These are phyloP conservation scores for Cerioporus squamosus DNA, from an alignment of 1,284 basidiomycete species.

Conservation along the genomic window DNA sequence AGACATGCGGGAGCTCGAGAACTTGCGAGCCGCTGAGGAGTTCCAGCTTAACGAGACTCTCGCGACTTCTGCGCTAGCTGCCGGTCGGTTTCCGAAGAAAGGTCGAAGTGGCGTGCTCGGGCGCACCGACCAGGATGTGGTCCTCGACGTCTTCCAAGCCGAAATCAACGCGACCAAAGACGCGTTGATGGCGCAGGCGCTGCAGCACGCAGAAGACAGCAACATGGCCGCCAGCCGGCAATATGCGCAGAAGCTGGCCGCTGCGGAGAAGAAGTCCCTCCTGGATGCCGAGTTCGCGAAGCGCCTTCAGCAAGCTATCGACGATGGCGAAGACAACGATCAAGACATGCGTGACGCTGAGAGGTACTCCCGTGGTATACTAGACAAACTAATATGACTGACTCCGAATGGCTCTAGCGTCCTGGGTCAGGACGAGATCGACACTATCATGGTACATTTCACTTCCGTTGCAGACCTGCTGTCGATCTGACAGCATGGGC, in stretches of 20 bases:
- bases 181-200: slow-evolving; percentile 37
- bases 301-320: slow-evolving; percentile 38
- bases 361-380: slow-evolving; percentile 24
- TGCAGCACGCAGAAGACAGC: slow-evolving; percentile 36
- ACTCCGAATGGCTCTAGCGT: slow-evolving; percentile 22
- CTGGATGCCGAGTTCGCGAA: slow-evolving; percentile 44
- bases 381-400: background rate
- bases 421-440: slow-evolving; percentile 33
- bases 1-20: slow-evolving; percentile 32
- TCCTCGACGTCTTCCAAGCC: slow-evolving; percentile 34
- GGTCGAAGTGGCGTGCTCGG: slow-evolving; percentile 2
- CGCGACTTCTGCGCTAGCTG: slow-evolving; percentile 25
- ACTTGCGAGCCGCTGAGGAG: slow-evolving; percentile 37
- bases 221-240: slow-evolving; percentile 33
- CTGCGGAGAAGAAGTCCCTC: slow-evolving; percentile 42
- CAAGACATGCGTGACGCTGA: slow-evolving; percentile 36
- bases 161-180: slow-evolving; percentile 38
- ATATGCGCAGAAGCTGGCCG: slow-evolving; percentile 42
- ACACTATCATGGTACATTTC: slow-evolving; percentile 34
- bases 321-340: slow-evolving; percentile 32
- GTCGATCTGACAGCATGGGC: background rate
- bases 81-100: slow-evolving; percentile 28
- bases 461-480: background rate
- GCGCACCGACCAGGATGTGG: slow-evolving; percentile 34
- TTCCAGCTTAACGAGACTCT: slow-evolving; percentile 37